phyloP scores from a whole-genome alignment of 78 protist species.

The Carpediemonas membranifera region DNA sequence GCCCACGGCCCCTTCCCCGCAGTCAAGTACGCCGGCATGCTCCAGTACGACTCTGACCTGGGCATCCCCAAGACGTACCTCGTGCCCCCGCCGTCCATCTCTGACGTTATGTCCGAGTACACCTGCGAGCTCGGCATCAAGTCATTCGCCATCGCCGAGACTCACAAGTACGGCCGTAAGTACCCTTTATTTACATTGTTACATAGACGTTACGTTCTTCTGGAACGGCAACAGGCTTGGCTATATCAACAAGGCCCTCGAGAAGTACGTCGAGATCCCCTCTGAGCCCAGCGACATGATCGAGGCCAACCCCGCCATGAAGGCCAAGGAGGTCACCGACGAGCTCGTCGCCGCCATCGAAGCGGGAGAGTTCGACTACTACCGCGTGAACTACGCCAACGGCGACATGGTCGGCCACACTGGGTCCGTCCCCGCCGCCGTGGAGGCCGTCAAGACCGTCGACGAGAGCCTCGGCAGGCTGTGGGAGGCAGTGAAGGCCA shows the following conservation, averaged over 20 bases:
- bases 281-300: background rate
- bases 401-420: constrained; percentile 65
- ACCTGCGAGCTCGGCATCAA: background rate
- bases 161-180: constrained; percentile 62
- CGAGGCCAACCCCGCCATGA: constrained; percentile 48
- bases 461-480: constrained; percentile 32
- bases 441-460: constrained; percentile 8
- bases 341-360: constrained; percentile 20
- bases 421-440: constrained; percentile 32
- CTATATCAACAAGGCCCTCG: constrained; percentile 14
- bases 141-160: constrained; percentile 43
- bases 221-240: constrained; percentile 50
- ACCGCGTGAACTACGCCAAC: constrained; percentile 51
- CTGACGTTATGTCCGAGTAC: background rate
- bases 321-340: constrained; percentile 45
- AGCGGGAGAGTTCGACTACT: constrained; percentile 9
- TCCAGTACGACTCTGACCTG: constrained; percentile 44
- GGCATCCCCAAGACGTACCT: constrained; percentile 31
- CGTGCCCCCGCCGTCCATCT: background rate
- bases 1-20: constrained; percentile 6
- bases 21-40: constrained; percentile 40
- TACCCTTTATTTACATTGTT: no score
- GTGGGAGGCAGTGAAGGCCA: background rate
- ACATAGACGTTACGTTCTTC: constrained; percentile 61
- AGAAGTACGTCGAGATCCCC: background rate